phyloP scores from a whole-genome alignment of 495 filamentous ascomycete species.

The Pyrenopolyporus hunteri region DNA sequence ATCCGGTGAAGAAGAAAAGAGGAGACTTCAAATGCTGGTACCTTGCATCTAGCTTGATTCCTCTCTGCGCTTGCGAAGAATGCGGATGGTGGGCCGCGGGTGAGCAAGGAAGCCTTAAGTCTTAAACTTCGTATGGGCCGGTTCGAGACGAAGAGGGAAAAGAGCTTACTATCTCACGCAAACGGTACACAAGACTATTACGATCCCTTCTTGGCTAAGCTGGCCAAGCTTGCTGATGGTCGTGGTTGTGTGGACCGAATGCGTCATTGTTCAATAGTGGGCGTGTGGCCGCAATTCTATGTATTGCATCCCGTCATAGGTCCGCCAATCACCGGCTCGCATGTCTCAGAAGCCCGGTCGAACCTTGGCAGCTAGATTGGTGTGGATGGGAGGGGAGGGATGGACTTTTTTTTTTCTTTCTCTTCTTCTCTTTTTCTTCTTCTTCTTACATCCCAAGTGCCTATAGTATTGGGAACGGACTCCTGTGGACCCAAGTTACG shows the following conservation, averaged over 20 bases:
- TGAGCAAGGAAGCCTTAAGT: neutral
- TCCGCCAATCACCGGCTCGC: constrained; percentile 32
- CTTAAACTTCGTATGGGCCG: no score
- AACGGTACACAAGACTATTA: constrained; percentile 27
- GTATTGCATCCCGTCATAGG: constrained; percentile 33
- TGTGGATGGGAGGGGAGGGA: constrained; percentile 18
- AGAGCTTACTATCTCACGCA: constrained; percentile 29
- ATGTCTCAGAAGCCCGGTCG: constrained; percentile 34
- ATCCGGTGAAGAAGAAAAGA: constrained; percentile 29
- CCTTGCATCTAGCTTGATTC: constrained; percentile 32
- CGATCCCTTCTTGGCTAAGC: constrained; percentile 10
- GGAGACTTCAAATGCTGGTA: constrained; percentile 24
- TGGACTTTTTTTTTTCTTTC: no score
- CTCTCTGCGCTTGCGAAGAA: constrained; percentile 7
- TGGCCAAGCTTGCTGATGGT: constrained; percentile 20
- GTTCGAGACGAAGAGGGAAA: constrained; percentile 3
- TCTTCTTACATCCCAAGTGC: no score
- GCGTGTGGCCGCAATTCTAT: constrained; percentile 27
- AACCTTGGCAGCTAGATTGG: constrained; percentile 30
- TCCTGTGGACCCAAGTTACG: constrained; percentile 17
- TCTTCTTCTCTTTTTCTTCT: no score
- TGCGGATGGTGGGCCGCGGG: neutral
- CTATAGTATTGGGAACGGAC: no score
- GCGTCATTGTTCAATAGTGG: constrained; percentile 43
- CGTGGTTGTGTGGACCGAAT: constrained; percentile 37